These are phyloP conservation scores for Metschnikowia baotianmanensis DNA, from an alignment of 805 yeast genomes.

Conservation along the genomic window DNA sequence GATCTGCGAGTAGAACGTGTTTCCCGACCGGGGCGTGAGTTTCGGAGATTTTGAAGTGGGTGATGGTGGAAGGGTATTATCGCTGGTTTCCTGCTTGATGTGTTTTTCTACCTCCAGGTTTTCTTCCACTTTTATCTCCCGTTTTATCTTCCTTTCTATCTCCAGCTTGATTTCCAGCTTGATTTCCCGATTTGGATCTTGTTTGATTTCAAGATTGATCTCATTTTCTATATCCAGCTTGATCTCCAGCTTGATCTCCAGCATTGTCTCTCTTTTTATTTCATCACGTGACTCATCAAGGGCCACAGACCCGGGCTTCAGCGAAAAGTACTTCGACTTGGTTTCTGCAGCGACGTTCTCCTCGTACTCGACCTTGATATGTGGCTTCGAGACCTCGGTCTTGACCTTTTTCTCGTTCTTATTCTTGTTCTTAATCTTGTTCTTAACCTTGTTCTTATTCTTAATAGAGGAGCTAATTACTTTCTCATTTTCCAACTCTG, in stretches of 20 bases:
- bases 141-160: no score
- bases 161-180: no score
- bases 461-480: background rate
- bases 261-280: no score
- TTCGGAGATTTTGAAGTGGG: slow-evolving; percentile 7
- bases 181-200: no score
- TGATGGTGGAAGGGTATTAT: background rate
- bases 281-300: background rate
- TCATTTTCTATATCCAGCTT: no score
- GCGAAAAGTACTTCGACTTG: background rate
- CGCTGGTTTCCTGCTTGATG: background rate
- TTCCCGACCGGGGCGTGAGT: background rate
- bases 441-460: background rate
- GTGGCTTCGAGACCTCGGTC: slow-evolving; percentile 3
- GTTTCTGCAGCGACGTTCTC: background rate
- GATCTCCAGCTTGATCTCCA: no score
- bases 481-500: background rate
- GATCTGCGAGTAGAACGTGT: slow-evolving; percentile 7
- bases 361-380: slow-evolving; percentile 12
- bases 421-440: no score
- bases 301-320: background rate
- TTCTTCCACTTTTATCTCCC: no score
- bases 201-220: no score
- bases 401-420: slow-evolving; percentile 2
- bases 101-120: background rate